Conservation (phyloP, 1,284 basidiomycete genomes). For the Malassezia pachydermatis region DNA sequence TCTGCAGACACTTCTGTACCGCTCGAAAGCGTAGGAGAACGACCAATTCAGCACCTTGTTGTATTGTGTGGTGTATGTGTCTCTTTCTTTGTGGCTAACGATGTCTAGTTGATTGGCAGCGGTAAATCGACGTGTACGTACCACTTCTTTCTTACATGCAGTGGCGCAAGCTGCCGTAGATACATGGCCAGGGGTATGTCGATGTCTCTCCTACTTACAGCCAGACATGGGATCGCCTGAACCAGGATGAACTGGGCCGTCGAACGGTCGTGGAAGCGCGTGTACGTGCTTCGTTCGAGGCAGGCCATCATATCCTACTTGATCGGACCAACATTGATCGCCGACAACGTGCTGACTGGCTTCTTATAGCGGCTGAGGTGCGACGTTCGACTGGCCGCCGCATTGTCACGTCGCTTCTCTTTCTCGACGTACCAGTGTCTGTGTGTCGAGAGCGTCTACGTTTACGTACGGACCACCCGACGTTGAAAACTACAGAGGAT, state of each 20-base stretch:
- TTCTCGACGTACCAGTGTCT: slow-evolving; percentile 8
- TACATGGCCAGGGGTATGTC: slow-evolving; percentile 3
- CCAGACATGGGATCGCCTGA: slow-evolving; percentile 15
- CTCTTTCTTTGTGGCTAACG: no score
- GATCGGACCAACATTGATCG: slow-evolving; percentile 19
- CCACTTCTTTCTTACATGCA: neutral
- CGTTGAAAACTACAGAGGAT: slow-evolving; percentile 3
- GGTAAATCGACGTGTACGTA: slow-evolving; percentile 22
- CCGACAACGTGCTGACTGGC: slow-evolving; percentile 13
- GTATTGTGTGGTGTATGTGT: slow-evolving; percentile 13
- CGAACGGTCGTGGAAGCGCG: slow-evolving; percentile 7
- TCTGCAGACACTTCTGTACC: neutral
- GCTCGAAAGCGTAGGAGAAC: neutral
- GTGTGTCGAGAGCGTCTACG: slow-evolving; percentile 11
- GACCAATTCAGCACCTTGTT: slow-evolving; percentile 6
- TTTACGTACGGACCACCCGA: slow-evolving; percentile 8
- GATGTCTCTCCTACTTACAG: neutral
- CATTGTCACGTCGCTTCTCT: slow-evolving; percentile 6
- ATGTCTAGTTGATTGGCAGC: slow-evolving; percentile 15
- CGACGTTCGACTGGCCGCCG: neutral
- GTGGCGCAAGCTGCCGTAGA: slow-evolving; percentile 15
- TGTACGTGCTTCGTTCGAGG: slow-evolving; percentile 2
- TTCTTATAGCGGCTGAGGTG: slow-evolving; percentile 11
- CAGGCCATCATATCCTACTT: slow-evolving; percentile 17
- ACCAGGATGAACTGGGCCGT: slow-evolving; percentile 18